Evolutionary conservation across 106 monocot genomes (phyloP), one percentile per base, ranked within the genome.

Genomic region (Phalaenopsis aphrodite): DNA sequence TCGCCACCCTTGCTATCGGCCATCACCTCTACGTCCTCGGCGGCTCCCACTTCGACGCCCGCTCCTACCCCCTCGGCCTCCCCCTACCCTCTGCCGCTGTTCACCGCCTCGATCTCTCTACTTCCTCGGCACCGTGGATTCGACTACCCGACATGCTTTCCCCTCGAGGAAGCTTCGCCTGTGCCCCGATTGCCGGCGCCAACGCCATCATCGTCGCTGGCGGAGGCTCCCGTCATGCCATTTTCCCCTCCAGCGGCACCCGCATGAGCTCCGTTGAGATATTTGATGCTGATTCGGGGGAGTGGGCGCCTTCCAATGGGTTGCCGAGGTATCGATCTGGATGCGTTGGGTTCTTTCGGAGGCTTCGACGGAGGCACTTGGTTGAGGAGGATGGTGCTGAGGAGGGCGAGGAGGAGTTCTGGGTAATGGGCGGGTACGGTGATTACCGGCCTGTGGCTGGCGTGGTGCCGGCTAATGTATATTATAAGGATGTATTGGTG

Each of bases 401-500:
- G n/a, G 15, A 61, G 66, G 38, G 21, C 38, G 78, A 78, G 55
- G 87, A 85, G 72, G 94, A 96, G 72, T 94, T 97, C 55, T 94
- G 96, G 94, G 96, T 97, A 55, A 88, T 92, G 90, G 96, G 96
- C n/a, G 93, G 91, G 11, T 96, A 94, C 23, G 88, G 90, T 7
- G 92, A 84, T 38, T 94, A 97, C 67, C 72, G 79, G n/a, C 80
- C 92, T 0, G 61, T 97, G 5, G 48, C 82, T 3, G 94, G 94
- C 2, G 87, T 94, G 72, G 92, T 94, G 30, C 93, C 94, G 1
- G 85, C 81, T 7, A 88, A 92, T 57, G 86, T 94, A 16, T 88
- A 87, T 75, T 94, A 79, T 68, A 90, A 83, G 81, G 96, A 97
- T 45, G 96, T 81, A 8, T 81, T 88, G 79, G 96, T 84, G 55